phyloP scores from a whole-genome alignment of 75 land plant species.

The Sequoia sempervirens region DNA sequence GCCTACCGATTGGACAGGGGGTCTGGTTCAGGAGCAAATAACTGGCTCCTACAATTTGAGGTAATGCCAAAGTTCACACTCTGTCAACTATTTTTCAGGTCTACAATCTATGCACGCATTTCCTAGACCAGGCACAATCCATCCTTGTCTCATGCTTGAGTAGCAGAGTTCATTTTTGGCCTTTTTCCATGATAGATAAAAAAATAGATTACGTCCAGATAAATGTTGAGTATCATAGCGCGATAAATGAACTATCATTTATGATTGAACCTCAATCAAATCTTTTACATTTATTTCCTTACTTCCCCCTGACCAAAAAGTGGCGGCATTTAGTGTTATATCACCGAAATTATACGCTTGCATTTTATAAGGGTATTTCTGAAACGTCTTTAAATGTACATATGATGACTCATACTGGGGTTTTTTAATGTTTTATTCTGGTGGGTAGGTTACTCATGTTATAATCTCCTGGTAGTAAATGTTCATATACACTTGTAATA shows the following conservation, averaged over 20 bases:
- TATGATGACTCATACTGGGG: no score
- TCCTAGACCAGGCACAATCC: background rate
- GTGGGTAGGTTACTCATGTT: background rate
- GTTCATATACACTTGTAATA: background rate
- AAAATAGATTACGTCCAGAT: background rate
- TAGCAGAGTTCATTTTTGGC: no score
- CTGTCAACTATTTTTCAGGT: no score
- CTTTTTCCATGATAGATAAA: no score
- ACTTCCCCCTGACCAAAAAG: no score
- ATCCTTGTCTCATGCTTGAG: background rate
- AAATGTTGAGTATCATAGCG: background rate
- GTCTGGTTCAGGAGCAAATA: slow-evolving; percentile 51
- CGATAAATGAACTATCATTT: background rate
- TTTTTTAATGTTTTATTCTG: background rate
- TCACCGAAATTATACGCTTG: background rate
- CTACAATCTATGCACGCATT: no score
- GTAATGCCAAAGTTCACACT: slow-evolving; percentile 17
- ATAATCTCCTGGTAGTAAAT: background rate
- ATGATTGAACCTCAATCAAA: background rate
- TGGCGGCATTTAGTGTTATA: background rate
- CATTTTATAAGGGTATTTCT: background rate
- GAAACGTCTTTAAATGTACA: background rate
- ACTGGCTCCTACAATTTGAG: slow-evolving; percentile 83
- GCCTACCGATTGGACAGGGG: slow-evolving; percentile 76
- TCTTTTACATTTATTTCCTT: background rate